These are phyloP conservation scores for Sphaerulina vaccinii DNA, from an alignment of 2,329 filamentous ascomycete genomes.

Conservation along the genomic window DNA sequence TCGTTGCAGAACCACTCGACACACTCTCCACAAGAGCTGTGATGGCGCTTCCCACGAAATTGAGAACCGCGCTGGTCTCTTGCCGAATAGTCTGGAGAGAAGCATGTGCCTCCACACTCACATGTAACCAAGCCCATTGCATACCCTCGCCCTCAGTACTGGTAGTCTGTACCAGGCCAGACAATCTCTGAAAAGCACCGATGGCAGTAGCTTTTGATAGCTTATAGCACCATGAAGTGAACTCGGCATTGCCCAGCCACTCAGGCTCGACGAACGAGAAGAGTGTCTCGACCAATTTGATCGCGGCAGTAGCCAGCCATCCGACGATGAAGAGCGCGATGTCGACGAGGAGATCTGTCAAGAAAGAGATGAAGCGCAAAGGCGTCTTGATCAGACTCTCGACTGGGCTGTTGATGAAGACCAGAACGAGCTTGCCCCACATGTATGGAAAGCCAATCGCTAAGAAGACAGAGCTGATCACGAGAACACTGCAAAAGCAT, in stretches of 20 bases:
- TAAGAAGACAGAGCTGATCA: constrained; percentile 79
- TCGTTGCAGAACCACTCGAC: constrained; percentile 26
- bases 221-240: constrained; percentile 20
- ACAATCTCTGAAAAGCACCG: constrained; percentile 25
- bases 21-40: constrained; percentile 29
- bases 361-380: constrained; percentile 67
- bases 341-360: constrained; percentile 80
- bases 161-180: constrained; percentile 16
- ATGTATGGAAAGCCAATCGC: constrained; percentile 92
- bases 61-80: constrained; percentile 28
- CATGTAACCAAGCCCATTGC: constrained; percentile 31
- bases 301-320: constrained; percentile 22
- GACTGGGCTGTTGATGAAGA: constrained; percentile 75
- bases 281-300: constrained; percentile 14
- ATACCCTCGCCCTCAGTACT: constrained; percentile 19
- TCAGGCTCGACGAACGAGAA: constrained; percentile 16
- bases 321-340: constrained; percentile 61
- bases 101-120: constrained; percentile 32
- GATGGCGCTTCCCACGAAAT: constrained; percentile 25
- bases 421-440: constrained; percentile 78
- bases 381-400: constrained; percentile 66
- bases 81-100: constrained; percentile 29
- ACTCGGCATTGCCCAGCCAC: constrained; percentile 9
- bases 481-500: constrained; percentile 87
- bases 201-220: constrained; percentile 25